These are phyloP conservation scores for Conoideocrella luteorostrata DNA, from an alignment of 2,329 filamentous ascomycete genomes.

Conservation along the genomic window DNA sequence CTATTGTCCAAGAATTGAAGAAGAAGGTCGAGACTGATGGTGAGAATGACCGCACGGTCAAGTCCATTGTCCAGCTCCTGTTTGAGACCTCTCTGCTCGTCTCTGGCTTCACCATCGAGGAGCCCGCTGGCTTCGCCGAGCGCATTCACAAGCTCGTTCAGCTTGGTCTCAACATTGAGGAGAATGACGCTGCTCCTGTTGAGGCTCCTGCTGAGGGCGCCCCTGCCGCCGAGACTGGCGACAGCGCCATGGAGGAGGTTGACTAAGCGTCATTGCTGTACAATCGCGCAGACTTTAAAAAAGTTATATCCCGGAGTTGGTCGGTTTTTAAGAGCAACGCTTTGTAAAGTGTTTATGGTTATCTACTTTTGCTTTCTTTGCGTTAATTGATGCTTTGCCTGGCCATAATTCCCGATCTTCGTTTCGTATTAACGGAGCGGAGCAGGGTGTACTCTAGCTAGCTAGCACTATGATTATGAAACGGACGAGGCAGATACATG, in stretches of 20 bases:
- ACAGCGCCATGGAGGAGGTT: slow-evolving; percentile 99
- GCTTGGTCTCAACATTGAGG: slow-evolving; percentile 94
- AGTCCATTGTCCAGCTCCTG: slow-evolving; percentile 96
- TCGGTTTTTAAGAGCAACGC: slow-evolving; percentile 27
- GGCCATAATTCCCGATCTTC: slow-evolving; percentile 28
- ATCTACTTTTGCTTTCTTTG: slow-evolving; percentile 18
- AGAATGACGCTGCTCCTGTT: slow-evolving; percentile 68
- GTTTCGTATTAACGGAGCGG: slow-evolving; percentile 13
- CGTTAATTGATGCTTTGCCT: slow-evolving; percentile 21
- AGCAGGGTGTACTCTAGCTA: slow-evolving; percentile 35
- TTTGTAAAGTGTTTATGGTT: slow-evolving; percentile 25
- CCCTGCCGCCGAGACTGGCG: slow-evolving; percentile 56
- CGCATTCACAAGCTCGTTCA: slow-evolving; percentile 99
- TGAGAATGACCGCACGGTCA: slow-evolving; percentile 98
- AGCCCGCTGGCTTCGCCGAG: slow-evolving; percentile 95
- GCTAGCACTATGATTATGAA: slow-evolving; percentile 32
- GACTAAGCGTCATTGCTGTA: slow-evolving; percentile 57
- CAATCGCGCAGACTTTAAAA: slow-evolving; percentile 31
- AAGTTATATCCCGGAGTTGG: slow-evolving; percentile 37
- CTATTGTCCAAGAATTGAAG: slow-evolving; percentile 98
- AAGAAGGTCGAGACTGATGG: slow-evolving; percentile 97
- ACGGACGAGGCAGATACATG: slow-evolving; percentile 33
- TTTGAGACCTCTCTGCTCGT: slow-evolving; percentile 98
- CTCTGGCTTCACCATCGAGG: slow-evolving; percentile 98
- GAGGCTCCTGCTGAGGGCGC: slow-evolving; percentile 53